Evolutionary conservation across 345 rosid species (phyloP).

Genomic region (Pistacia atlantica): DNA sequence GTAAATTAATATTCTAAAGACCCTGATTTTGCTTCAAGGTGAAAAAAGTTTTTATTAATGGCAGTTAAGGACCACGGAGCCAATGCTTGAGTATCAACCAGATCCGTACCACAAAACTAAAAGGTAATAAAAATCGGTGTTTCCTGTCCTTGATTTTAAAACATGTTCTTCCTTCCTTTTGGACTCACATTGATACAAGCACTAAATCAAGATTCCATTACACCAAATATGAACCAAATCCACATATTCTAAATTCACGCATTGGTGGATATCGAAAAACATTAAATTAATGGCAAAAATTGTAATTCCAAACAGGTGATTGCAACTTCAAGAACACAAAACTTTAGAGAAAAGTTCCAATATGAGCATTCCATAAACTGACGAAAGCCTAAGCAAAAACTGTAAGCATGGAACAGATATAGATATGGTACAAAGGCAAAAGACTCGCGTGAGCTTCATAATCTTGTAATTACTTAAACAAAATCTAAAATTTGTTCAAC

Average conservation of each 20-base stretch:
- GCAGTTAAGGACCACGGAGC: not conserved
- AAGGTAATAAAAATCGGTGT: not conserved
- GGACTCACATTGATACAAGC: not conserved
- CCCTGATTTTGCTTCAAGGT: not conserved
- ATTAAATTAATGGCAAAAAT: not conserved
- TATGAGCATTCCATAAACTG: not conserved
- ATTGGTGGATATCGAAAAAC: too few species aligned
- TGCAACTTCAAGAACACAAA: not conserved
- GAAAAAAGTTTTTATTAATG: not conserved
- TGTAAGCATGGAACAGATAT: not conserved
- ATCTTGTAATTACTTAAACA: not conserved
- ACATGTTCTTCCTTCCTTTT: not conserved
- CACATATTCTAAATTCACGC: not conserved
- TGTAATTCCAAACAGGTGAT: not conserved
- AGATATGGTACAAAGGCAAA: not conserved
- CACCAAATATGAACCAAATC: conserved; percentile 7
- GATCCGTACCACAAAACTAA: not conserved
- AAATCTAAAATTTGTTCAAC: not conserved
- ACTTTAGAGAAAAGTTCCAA: not conserved
- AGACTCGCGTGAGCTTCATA: not conserved
- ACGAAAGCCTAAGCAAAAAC: not conserved
- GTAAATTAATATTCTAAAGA: not conserved
- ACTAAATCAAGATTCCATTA: conserved; percentile 7
- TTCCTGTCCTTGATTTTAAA: not conserved
- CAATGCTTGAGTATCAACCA: not conserved